Percentiles rank a stretch among this genome's conserved stretches.
These are phyloP conservation scores for Fusarium sambucinum DNA, from an alignment of 2,329 filamentous ascomycete genomes.

Conservation along the genomic window DNA sequence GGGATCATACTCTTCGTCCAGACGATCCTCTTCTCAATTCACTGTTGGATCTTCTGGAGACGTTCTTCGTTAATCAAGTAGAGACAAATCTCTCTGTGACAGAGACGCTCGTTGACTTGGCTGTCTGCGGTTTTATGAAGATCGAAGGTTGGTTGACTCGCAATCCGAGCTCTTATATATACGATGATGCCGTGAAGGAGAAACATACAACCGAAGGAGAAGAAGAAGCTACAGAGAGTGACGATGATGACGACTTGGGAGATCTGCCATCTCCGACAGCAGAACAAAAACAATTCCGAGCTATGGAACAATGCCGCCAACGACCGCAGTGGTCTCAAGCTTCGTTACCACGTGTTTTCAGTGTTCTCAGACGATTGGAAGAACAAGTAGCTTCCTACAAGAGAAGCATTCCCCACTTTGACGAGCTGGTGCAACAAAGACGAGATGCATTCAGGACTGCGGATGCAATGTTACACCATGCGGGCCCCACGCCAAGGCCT, in stretches of 20 bases:
- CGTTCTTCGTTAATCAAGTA: constrained; percentile 90
- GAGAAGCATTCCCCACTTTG: constrained; percentile 75
- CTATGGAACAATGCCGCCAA: constrained; percentile 64
- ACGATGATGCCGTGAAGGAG: constrained; percentile 56
- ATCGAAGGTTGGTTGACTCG: constrained; percentile 92
- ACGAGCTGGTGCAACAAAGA: constrained; percentile 75
- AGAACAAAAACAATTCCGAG: constrained; percentile 56
- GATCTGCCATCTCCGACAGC: constrained; percentile 29
- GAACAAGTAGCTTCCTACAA: constrained; percentile 73
- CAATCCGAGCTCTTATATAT: constrained; percentile 72
- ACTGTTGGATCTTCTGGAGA: constrained; percentile 76
- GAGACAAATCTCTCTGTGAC: constrained; percentile 92
- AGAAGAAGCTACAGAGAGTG: constrained; percentile 32
- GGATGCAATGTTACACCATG: constrained; percentile 60
- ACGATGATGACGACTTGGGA: constrained; percentile 39
- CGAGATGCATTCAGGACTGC: constrained; percentile 74
- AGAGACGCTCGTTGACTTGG: constrained; percentile 83
- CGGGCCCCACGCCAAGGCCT: constrained; percentile 47
- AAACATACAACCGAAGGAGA: constrained; percentile 14
- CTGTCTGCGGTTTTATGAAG: constrained; percentile 84
- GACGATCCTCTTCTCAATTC: constrained; percentile 75
- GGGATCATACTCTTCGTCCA: constrained; percentile 70
- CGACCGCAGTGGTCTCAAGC: constrained; percentile 65
- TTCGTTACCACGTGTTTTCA: constrained; percentile 66
- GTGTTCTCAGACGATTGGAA: constrained; percentile 69